Conservation (phyloP, 352 stramenopile genomes). For the Globisporangium nagaii region DNA sequence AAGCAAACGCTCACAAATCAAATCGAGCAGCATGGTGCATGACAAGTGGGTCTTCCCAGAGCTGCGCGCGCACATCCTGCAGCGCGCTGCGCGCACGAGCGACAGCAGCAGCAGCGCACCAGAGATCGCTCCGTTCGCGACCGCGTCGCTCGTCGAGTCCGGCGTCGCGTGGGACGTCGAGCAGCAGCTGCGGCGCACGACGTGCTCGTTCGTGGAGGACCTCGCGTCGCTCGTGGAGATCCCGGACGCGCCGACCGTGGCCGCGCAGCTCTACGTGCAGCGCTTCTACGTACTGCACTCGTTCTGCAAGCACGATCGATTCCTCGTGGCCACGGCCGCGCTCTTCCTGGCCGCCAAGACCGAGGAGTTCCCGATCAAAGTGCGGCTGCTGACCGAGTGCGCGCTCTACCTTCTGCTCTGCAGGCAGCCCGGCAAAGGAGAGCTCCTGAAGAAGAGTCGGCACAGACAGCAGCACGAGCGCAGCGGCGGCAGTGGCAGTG, state of each 20-base stretch:
- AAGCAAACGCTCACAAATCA: not conserved
- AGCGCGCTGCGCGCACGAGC: not conserved
- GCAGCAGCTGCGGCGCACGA: slow-evolving; percentile 56
- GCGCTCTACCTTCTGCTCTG: slow-evolving; percentile 60
- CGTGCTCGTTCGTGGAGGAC: slow-evolving; percentile 64
- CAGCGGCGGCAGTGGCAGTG: not conserved
- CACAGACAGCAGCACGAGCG: not conserved
- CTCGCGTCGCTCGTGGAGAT: slow-evolving; percentile 57
- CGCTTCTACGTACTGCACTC: slow-evolving; percentile 78
- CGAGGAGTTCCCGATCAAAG: slow-evolving; percentile 76
- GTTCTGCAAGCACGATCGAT: slow-evolving; percentile 74
- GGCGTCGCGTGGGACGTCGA: slow-evolving; percentile 49
- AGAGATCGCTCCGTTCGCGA: slow-evolving; percentile 23
- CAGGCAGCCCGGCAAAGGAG: slow-evolving; percentile 18
- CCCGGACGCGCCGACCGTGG: slow-evolving; percentile 41
- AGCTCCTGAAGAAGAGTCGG: slow-evolving; percentile 13
- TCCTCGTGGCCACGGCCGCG: slow-evolving; percentile 64
- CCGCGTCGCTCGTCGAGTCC: slow-evolving; percentile 37
- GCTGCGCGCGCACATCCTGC: slow-evolving; percentile 20
- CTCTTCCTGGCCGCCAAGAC: slow-evolving; percentile 75
- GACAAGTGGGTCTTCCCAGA: slow-evolving; percentile 41
- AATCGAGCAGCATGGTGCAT: not conserved
- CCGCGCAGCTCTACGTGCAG: slow-evolving; percentile 68
- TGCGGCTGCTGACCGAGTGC: slow-evolving; percentile 72
- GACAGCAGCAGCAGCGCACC: slow-evolving; percentile 5